phyloP scores from a whole-genome alignment of 805 yeast genomes.

The Pachysolen tannophilus region DNA sequence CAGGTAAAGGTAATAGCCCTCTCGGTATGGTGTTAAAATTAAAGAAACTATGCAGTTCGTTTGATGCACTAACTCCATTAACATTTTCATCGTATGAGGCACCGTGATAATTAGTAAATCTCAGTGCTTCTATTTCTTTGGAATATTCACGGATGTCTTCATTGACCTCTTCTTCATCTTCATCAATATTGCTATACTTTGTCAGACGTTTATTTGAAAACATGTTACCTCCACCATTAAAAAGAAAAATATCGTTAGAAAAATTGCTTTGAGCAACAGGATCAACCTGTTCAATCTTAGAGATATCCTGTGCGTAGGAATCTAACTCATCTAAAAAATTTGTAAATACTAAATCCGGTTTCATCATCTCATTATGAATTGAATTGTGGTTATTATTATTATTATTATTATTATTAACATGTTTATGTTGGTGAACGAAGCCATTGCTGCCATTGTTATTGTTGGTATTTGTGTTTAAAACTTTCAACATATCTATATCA shows the following conservation, averaged over 20 bases:
- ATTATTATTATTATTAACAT: neutral
- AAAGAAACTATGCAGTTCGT: too few species aligned
- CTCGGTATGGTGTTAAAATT: conserved; percentile 24
- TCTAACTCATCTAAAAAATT: conserved; percentile 14
- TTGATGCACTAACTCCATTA: neutral
- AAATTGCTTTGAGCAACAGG: conserved; percentile 1
- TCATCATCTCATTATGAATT: neutral
- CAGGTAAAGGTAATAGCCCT: conserved; percentile 47
- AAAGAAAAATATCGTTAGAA: neutral
- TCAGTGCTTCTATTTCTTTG: neutral
- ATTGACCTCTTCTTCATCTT: neutral
- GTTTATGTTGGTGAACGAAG: too few species aligned
- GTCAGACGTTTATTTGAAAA: too few species aligned
- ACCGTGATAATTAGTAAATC: too few species aligned
- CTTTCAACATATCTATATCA: neutral
- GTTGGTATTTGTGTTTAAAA: neutral
- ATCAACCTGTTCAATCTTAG: conserved; percentile 21
- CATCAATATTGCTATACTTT: neutral
- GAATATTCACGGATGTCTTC: neutral
- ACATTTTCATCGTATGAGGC: conserved; percentile 5
- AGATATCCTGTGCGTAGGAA: conserved; percentile 30
- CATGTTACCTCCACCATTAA: too few species aligned
- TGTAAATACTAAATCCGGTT: neutral
- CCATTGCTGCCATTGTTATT: too few species aligned
- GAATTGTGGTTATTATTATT: neutral